phyloP scores from a whole-genome alignment of 129 eudicot species.

The Ambrosia artemisiifolia region DNA sequence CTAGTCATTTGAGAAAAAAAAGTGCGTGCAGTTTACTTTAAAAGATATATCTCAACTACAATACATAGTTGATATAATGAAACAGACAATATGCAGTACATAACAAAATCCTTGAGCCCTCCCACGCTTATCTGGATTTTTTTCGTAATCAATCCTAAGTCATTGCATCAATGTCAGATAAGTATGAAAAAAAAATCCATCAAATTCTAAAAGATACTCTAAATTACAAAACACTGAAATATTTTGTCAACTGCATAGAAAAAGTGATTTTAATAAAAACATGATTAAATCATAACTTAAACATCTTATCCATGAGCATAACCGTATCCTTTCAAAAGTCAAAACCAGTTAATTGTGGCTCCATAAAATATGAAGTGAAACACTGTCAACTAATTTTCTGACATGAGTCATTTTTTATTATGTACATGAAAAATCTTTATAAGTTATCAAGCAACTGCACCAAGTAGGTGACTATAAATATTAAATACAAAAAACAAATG shows the following conservation, averaged over 20 bases:
- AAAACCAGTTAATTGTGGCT: conserved; percentile 2
- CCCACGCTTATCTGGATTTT: background rate
- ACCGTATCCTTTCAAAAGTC: conserved; percentile 3
- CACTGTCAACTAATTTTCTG: conserved; percentile 14
- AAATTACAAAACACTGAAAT: background rate
- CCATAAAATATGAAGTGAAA: background rate
- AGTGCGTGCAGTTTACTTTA: background rate
- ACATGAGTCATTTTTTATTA: background rate
- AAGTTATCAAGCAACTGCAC: background rate
- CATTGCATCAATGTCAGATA: background rate
- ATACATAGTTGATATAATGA: background rate
- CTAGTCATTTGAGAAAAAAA: background rate
- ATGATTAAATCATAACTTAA: background rate
- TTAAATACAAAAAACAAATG: background rate
- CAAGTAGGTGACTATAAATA: background rate
- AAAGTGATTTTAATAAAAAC: background rate
- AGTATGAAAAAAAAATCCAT: background rate
- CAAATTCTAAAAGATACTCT: background rate
- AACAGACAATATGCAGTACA: background rate
- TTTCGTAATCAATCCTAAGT: background rate
- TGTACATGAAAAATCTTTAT: background rate
- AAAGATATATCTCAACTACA: background rate
- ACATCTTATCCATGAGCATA: conserved; percentile 3
- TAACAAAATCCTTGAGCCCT: conserved; percentile 3
- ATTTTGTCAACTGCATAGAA: background rate